Base-by-base conservation (phyloP, 495 filamentous ascomycete species). In the Penicillium salamii region DNA sequence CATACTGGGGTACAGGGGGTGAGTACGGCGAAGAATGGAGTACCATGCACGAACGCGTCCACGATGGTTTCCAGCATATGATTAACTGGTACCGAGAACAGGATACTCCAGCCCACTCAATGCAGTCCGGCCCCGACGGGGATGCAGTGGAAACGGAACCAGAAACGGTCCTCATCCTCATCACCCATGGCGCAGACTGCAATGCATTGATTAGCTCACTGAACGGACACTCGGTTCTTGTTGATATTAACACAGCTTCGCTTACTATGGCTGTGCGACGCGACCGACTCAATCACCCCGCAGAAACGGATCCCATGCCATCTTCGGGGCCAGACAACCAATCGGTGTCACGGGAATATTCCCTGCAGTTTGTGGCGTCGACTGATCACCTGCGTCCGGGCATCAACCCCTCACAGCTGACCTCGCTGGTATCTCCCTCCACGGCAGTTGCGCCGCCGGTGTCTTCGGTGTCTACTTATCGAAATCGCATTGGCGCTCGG, bases 181-280 rank as follows among this genome's bases (percentile, higher is more conserved):
- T 99, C 42, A 96, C 95, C 0, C 93, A 99, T 59, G 92, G 92
- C n/a, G 95, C 95, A 9, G 95, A 91, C 40, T 96, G 93, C 68
- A 99, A 99, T 69, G 95, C 93, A 0, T 68, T 99, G 39, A 91
- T 97, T 41, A 91, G 92, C 5, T 89, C 89, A 4, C 74, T 99
- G 46, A 95, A 89, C 0, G 86, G 91, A 44, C 86, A 92, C 53
- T 90, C 93, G 0, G 88, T 92, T 2, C 77, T 99, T 7, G 77
- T 93, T 40, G 91, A 97, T 62, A 87, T 97, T 13, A 85, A 82
- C 26, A 90, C 92, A 70, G 87, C 91, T 7, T 95, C 90, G 0
- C 75, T 98, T 21, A 96, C 93, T 0, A 85, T 97, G 84, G 91
- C 92, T 9, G 81, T 87, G 23, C 81, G 87, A 31, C 86, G 85